Conservation (phyloP, 208 protist species). For the Crithidia sp. region DNA sequence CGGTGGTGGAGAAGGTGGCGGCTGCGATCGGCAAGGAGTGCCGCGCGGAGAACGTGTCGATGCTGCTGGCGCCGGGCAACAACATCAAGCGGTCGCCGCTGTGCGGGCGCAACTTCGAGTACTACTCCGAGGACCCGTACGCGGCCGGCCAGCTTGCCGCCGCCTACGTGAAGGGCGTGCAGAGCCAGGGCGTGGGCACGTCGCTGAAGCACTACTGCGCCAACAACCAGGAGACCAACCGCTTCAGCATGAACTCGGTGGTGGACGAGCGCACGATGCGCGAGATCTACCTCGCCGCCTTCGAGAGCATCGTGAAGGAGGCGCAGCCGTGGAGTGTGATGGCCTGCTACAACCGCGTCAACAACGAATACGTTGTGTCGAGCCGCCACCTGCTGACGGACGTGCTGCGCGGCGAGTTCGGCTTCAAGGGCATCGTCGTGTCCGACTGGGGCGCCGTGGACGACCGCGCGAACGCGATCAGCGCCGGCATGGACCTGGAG, state of each 20-base stretch:
- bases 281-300: conserved; percentile 57
- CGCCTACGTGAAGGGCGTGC: conserved; percentile 33
- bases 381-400: too few species aligned
- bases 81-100: conserved; percentile 37
- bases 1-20: conserved; percentile 6
- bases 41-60: conserved; percentile 16
- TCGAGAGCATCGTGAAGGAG: conserved; percentile 33
- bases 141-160: conserved; percentile 21
- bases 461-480: too few species aligned
- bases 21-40: conserved; percentile 20
- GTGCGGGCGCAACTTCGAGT: conserved; percentile 60
- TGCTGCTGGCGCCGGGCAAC: conserved; percentile 24
- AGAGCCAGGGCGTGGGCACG: conserved; percentile 37
- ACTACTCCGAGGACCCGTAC: conserved; percentile 50
- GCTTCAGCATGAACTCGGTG: conserved; percentile 10
- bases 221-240: conserved; percentile 50
- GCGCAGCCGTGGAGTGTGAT: conserved; percentile 31
- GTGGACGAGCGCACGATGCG: conserved; percentile 48
- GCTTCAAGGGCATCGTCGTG: too few species aligned
- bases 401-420: too few species aligned
- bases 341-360: not conserved
- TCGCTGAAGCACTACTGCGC: conserved; percentile 48
- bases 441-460: too few species aligned
- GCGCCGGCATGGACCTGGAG: too few species aligned
- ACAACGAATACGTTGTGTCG: too few species aligned